These are phyloP conservation scores for Coelastrella sp. DNA, from an alignment of 139 green algal genomes.

Conservation along the genomic window DNA sequence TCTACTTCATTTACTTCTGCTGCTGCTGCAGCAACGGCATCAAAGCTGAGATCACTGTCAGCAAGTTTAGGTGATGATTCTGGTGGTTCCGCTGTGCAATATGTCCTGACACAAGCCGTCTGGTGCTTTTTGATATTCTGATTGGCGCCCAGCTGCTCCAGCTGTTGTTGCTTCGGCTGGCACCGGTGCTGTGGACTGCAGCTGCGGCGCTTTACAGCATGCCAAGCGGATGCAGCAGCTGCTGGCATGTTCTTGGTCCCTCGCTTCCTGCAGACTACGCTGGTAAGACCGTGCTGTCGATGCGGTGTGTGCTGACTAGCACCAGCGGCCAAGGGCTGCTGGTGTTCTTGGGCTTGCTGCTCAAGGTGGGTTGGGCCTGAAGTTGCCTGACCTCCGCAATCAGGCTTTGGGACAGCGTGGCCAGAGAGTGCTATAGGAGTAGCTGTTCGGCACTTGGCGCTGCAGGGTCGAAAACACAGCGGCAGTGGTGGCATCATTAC, in stretches of 20 bases:
- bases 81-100: not conserved
- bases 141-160: not conserved
- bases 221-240: not conserved
- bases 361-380: no score
- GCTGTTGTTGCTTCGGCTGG: not conserved
- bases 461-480: no score
- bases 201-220: not conserved
- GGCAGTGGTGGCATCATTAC: no score
- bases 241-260: not conserved
- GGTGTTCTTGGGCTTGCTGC: no score
- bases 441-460: no score
- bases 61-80: not conserved
- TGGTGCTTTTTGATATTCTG: no score
- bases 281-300: no score
- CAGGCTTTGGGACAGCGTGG: no score
- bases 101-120: not conserved
- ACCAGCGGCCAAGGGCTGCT: no score
- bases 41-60: not conserved
- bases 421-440: no score
- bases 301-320: no score
- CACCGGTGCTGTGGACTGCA: not conserved
- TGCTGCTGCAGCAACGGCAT: not conserved
- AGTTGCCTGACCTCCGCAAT: no score
- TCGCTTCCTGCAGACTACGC: not conserved
- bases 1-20: not conserved